A percentile compares a stretch with the other conserved stretches of the same genome.
phyloP scores from a whole-genome alignment of 345 rosid species.

The Triadica sebifera region DNA sequence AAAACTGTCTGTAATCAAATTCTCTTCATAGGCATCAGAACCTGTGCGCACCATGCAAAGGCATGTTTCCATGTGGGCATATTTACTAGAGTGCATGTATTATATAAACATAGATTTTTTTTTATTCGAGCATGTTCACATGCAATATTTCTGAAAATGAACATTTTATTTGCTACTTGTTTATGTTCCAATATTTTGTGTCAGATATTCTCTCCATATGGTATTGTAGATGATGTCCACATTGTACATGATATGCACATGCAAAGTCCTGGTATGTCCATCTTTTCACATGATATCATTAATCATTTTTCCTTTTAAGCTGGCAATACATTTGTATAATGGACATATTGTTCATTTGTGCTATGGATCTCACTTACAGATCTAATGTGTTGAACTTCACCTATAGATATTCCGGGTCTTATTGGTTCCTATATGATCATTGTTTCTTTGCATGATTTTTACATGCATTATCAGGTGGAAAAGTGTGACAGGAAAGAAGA shows the following conservation, averaged over 20 bases:
- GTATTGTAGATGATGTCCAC: constrained; percentile 68
- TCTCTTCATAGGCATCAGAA: constrained; percentile 1
- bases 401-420: not conserved
- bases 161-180: not conserved
- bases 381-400: not conserved
- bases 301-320: not conserved
- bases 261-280: constrained; percentile 63
- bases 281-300: constrained; percentile 8
- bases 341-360: constrained; percentile 8
- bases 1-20: not conserved
- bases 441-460: not conserved
- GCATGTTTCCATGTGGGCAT: too few species aligned
- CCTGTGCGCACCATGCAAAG: too few species aligned
- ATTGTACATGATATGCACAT: constrained; percentile 61
- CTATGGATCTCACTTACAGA: not conserved
- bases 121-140: not conserved
- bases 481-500: not conserved
- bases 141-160: not conserved
- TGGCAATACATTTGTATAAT: not conserved
- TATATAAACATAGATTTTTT: not conserved
- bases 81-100: not conserved
- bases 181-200: constrained; percentile 19
- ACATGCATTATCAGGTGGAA: not conserved
- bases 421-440: not conserved
- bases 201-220: constrained; percentile 76